A percentile compares a stretch with the other conserved stretches of the same genome.
These are phyloP conservation scores for Kondoa malvinella DNA, from an alignment of 768 basidiomycete species.

Conservation along the genomic window DNA sequence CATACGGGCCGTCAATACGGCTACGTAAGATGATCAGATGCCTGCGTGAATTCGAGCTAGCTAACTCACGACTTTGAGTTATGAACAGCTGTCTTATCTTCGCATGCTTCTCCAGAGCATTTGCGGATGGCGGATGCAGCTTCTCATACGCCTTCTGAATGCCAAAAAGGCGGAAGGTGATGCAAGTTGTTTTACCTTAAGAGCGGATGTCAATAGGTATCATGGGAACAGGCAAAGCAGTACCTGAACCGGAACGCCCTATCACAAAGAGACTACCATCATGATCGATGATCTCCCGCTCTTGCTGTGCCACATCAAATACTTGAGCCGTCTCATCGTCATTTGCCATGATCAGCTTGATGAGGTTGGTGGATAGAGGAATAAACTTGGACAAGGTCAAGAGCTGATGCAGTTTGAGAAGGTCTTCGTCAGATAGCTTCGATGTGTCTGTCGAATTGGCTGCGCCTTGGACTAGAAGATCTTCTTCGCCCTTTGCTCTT, in stretches of 20 bases:
- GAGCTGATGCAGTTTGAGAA: constrained; percentile 7
- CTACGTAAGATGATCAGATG: too few relatives aligned
- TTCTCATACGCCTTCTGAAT: constrained; percentile 3
- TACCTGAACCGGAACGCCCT: constrained; percentile 4
- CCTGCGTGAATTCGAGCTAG: too few relatives aligned
- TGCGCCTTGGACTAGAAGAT: background rate
- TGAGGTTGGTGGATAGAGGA: background rate
- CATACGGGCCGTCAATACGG: background rate
- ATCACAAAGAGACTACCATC: constrained; percentile 8
- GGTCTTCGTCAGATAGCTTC: constrained; percentile 5
- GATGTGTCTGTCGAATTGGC: background rate
- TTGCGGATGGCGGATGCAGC: background rate
- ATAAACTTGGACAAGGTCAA: constrained; percentile 13
- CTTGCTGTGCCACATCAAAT: background rate
- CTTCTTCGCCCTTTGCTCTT: background rate
- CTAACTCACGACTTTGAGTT: constrained; percentile 7
- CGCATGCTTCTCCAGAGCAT: background rate
- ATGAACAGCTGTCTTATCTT: constrained; percentile 11
- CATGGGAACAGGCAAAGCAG: background rate
- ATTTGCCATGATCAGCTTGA: background rate
- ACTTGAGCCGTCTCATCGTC: constrained; percentile 3
- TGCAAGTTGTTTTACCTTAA: constrained; percentile 15
- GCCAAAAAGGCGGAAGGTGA: constrained; percentile 15
- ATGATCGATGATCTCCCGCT: constrained; percentile 17
- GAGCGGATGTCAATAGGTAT: background rate